Percentiles rank a stretch among this genome's conserved stretches.
phyloP scores from a whole-genome alignment of 306 rosid species.

The Psophocarpus tetragonolobus region DNA sequence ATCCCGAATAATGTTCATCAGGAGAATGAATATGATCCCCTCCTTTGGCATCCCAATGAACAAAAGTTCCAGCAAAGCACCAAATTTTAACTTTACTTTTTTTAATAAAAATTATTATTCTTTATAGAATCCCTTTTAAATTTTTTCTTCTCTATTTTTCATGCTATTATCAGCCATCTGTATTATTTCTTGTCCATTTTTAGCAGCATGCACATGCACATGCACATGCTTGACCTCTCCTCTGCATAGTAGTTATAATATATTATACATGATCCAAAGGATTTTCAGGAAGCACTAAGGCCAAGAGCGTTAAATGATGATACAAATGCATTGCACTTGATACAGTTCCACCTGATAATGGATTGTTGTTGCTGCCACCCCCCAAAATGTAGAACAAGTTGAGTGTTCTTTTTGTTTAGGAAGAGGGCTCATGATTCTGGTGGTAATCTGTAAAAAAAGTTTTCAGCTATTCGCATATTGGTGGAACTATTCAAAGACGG shows the following conservation, averaged over 20 bases:
- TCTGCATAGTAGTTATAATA: not conserved
- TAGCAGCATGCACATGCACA: no score
- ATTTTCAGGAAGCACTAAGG: constrained; percentile 62
- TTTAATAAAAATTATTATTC: no score
- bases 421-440: constrained; percentile 52
- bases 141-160: no score
- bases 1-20: constrained; percentile 67
- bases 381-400: constrained; percentile 59
- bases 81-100: no score
- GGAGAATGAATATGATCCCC: constrained; percentile 54
- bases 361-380: constrained; percentile 30
- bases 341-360: constrained; percentile 63
- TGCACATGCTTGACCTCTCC: not conserved
- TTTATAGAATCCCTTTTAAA: no score
- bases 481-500: constrained; percentile 86
- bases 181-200: no score
- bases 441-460: constrained; percentile 27
- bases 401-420: constrained; percentile 53
- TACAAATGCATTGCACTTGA: constrained; percentile 74
- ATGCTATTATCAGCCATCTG: no score
- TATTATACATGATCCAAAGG: not conserved
- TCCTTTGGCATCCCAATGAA: constrained; percentile 79
- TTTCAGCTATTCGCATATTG: constrained; percentile 62
- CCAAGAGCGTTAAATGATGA: constrained; percentile 76
- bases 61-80: constrained; percentile 81